A percentile compares a stretch with the other conserved stretches of the same genome.
Conservation (phyloP, 2,329 filamentous ascomycete species). For the Rutstroemia sp. region DNA sequence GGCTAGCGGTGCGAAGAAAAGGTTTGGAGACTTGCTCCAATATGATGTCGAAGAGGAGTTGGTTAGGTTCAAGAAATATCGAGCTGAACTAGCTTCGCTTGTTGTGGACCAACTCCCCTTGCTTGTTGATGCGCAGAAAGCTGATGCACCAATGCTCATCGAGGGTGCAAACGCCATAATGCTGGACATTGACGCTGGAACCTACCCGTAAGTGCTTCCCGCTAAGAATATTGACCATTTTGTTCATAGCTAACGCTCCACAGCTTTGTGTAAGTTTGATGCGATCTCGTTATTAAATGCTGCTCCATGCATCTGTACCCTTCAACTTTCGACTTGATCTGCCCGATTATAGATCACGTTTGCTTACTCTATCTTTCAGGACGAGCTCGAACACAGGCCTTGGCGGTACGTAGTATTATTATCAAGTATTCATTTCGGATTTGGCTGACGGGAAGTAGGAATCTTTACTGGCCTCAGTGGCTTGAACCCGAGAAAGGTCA, state of each 20-base stretch:
- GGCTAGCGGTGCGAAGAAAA: conserved; percentile 55
- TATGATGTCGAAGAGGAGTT: conserved; percentile 67
- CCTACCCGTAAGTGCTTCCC: conserved; percentile 39
- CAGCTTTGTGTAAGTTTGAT: neutral
- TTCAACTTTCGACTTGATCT: neutral
- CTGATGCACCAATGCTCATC: conserved; percentile 53
- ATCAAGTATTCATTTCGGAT: neutral
- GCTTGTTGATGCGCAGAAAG: conserved; percentile 52
- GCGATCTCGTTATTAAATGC: neutral
- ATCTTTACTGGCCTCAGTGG: conserved; percentile 55
- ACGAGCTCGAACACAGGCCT: conserved; percentile 34
- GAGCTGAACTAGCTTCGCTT: conserved; percentile 48
- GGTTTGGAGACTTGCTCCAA: conserved; percentile 58
- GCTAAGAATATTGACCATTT: neutral
- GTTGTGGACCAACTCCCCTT: conserved; percentile 58
- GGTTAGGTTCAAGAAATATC: conserved; percentile 48
- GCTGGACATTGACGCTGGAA: conserved; percentile 52
- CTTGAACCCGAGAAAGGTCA: conserved; percentile 53
- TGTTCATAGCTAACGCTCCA: neutral
- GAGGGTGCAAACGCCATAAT: conserved; percentile 64
- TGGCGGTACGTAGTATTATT: conserved; percentile 39
- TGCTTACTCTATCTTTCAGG: neutral
- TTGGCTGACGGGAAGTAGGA: conserved; percentile 32
- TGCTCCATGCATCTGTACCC: neutral
- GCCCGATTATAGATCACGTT: neutral